These are phyloP conservation scores for Ustilago loliicola DNA, from an alignment of 1,284 basidiomycete genomes.

Conservation along the genomic window DNA sequence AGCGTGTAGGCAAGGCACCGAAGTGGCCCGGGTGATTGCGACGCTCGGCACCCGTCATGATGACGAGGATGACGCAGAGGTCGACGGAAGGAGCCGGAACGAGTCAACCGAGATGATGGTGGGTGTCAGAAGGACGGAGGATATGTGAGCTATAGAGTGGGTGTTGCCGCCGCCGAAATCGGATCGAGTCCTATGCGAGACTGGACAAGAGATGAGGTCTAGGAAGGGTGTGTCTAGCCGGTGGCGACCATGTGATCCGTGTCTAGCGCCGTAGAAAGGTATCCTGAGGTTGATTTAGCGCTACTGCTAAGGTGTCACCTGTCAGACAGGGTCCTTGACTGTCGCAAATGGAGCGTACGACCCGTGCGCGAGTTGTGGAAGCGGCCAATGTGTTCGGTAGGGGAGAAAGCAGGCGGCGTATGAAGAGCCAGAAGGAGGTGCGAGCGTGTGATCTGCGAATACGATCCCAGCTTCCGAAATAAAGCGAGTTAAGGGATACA, in stretches of 20 bases:
- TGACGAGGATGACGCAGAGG: slow-evolving; percentile 11
- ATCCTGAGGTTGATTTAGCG: not conserved
- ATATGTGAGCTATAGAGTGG: no score
- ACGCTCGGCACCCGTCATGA: slow-evolving; percentile 47
- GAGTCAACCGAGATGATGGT: not conserved
- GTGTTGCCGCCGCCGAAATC: not conserved
- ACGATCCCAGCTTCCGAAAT: not conserved
- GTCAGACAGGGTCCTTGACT: not conserved
- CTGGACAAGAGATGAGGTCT: not conserved
- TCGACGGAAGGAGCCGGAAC: not conserved
- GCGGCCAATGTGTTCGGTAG: not conserved
- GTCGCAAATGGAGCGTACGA: not conserved
- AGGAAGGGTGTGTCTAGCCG: not conserved
- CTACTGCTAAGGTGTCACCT: not conserved
- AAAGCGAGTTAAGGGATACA: not conserved
- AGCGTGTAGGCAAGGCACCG: slow-evolving; percentile 23
- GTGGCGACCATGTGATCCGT: not conserved
- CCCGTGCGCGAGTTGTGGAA: not conserved
- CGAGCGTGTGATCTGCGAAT: not conserved
- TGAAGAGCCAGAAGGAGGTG: not conserved
- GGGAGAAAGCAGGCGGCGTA: not conserved
- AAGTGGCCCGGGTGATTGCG: slow-evolving; percentile 42
- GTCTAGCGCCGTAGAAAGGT: not conserved
- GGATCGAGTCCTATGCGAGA: not conserved
- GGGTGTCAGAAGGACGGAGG: not conserved